Evolutionary conservation across 1,284 basidiomycete genomes (phyloP).

Genomic region (Ganoderma multipileum): DNA sequence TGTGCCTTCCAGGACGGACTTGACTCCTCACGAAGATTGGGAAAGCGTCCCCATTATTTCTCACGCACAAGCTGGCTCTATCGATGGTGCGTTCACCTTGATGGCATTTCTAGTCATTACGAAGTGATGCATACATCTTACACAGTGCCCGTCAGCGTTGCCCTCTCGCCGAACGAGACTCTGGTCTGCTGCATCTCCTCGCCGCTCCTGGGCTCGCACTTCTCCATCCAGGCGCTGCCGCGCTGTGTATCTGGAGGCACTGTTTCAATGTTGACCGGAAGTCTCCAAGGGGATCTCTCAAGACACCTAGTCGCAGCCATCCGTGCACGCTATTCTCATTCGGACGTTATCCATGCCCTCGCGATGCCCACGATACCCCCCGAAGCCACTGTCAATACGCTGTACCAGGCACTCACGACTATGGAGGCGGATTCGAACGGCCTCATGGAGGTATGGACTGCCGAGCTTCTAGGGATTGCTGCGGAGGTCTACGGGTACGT

Average conservation of each 20-base stretch:
- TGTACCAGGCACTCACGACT: constrained; percentile 51
- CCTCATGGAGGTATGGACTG: constrained; percentile 40
- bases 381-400: constrained; percentile 48
- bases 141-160: constrained; percentile 56
- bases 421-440: constrained; percentile 44
- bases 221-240: constrained; percentile 58
- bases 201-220: constrained; percentile 47
- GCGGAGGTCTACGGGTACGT: constrained; percentile 64
- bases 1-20: constrained; percentile 52
- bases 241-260: constrained; percentile 26
- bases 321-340: constrained; percentile 51
- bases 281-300: constrained; percentile 27
- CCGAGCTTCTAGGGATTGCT: constrained; percentile 58
- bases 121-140: constrained; percentile 8
- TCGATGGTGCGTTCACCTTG: constrained; percentile 32
- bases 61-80: constrained; percentile 47
- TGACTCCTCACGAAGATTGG: constrained; percentile 60
- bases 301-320: constrained; percentile 50
- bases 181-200: constrained; percentile 59
- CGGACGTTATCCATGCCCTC: constrained; percentile 61
- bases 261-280: constrained; percentile 17
- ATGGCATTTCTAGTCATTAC: neutral
- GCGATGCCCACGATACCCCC: constrained; percentile 47
- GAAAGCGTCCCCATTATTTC: constrained; percentile 53
- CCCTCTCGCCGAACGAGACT: constrained; percentile 61